Evolutionary conservation across 371 early-diverging fungal genomes (phyloP).

Genomic region (Nematocida sp.): DNA sequence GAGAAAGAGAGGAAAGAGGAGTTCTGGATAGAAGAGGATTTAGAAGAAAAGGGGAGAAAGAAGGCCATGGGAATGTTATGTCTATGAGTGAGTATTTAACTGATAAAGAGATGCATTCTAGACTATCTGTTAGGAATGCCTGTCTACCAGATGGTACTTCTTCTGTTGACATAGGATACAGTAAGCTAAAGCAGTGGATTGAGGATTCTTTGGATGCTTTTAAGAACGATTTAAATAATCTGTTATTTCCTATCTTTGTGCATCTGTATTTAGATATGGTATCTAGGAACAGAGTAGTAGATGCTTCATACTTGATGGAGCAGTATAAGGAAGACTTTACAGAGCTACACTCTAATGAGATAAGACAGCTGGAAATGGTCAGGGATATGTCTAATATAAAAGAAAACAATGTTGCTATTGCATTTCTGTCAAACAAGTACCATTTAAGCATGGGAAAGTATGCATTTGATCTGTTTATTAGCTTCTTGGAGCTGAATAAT

Average conservation of each 20-base stretch:
- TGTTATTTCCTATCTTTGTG: conserved; percentile 84
- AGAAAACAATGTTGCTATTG: conserved; percentile 73
- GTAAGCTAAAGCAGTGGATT: conserved; percentile 76
- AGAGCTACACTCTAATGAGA: conserved; percentile 69
- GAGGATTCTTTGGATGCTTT: conserved; percentile 78
- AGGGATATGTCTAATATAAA: conserved; percentile 70
- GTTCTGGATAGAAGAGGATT: conserved; percentile 40
- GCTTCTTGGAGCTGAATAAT: conserved; percentile 81
- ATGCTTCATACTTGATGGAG: conserved; percentile 73
- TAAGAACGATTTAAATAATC: conserved; percentile 70
- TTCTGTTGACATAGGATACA: conserved; percentile 66
- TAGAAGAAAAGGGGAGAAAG: conserved; percentile 14
- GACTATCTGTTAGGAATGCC: conserved; percentile 33
- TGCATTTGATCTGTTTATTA: conserved; percentile 79
- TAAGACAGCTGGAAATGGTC: conserved; percentile 66
- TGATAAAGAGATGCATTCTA: conserved; percentile 25
- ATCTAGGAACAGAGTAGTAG: conserved; percentile 50
- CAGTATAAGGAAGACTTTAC: conserved; percentile 70
- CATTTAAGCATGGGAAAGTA: conserved; percentile 75
- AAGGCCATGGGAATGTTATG: neutral
- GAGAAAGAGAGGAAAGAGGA: conserved; percentile 8
- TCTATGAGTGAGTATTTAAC: conserved; percentile 33
- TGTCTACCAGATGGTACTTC: neutral
- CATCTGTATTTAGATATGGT: conserved; percentile 84
- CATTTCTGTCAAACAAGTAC: conserved; percentile 78